Evolutionary conservation across 805 yeast species (phyloP), one percentile per base, ranked within the genome.

Genomic region (Hanseniaspora occidentalis): DNA sequence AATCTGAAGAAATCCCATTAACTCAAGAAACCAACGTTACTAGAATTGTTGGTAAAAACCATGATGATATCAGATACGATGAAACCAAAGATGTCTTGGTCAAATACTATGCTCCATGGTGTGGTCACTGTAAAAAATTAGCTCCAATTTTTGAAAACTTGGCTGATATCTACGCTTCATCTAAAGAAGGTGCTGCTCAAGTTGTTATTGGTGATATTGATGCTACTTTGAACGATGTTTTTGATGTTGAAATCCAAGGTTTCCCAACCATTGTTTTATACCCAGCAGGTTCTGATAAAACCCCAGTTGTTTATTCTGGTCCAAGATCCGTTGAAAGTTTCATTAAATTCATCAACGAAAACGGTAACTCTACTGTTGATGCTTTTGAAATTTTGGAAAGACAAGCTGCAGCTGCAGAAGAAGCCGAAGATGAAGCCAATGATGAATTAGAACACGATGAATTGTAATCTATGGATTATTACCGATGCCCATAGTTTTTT

Each of bases 21-120:
- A 64, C 64, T 42, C 96, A 89, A 70, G 82, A 79, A 53, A 70
- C 74, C 38, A 75, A 80, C 40, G 89, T 81, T 36, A 67, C 69
- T 58, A 79, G 75, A 55, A 70, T 89, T 50, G 96, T 89, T 45
- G 95, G 85, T 50, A 73, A 77, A 65, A 84, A 77, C 56, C 92
- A 84, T 64, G 80, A 82, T 38, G 75, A 70, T 25, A 64, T 84
- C 44, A 71, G 84, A 40, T 62, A 61, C 23, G 77, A 78, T 52
- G 54, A 57, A 39, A 54, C 49, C 17, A 80, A 77, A 65, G 89
- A 82, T 57, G 79, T 83, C 27, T 64, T 88, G 43, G 95, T 89
- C 42, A 83, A 84, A 67, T 89, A 88, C 66, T 88, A 84, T 57
- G 96, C 97, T 37, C 94, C 94, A 65, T 88, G 96, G 96, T 86